phyloP scores from a whole-genome alignment of 768 basidiomycete species.

The Termitomyces bulborhizus region DNA sequence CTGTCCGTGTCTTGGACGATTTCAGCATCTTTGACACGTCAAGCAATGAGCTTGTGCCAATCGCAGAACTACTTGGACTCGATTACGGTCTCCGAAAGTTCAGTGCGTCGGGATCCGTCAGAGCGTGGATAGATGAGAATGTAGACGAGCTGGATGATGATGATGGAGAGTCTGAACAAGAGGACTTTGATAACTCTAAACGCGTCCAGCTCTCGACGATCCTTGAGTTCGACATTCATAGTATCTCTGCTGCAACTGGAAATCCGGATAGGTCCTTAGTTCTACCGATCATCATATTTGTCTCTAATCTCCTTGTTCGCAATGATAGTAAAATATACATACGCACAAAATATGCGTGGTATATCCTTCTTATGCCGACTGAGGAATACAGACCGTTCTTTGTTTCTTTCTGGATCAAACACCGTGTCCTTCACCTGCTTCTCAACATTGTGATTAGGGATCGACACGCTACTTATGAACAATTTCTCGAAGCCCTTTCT shows the following conservation, averaged over 20 bases:
- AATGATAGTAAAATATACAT: constrained; percentile 54
- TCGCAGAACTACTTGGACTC: constrained; percentile 32
- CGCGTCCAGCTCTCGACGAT: constrained; percentile 36
- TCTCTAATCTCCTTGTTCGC: constrained; percentile 10
- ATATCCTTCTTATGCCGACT: constrained; percentile 53
- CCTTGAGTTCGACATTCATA: constrained; percentile 41
- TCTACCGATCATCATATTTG: not conserved
- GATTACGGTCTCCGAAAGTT: constrained; percentile 20
- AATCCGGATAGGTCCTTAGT: constrained; percentile 40
- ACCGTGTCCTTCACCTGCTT: constrained; percentile 45
- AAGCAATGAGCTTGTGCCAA: constrained; percentile 31
- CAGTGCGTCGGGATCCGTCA: constrained; percentile 34
- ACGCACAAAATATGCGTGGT: constrained; percentile 61
- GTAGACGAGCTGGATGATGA: constrained; percentile 25
- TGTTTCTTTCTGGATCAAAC: constrained; percentile 39
- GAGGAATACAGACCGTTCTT: constrained; percentile 39
- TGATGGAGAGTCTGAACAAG: constrained; percentile 20
- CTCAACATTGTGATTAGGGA: constrained; percentile 28
- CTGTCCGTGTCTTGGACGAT: constrained; percentile 48
- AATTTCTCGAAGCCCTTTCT: constrained; percentile 31
- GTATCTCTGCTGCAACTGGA: constrained; percentile 21
- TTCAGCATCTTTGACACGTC: constrained; percentile 45
- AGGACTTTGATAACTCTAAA: constrained; percentile 20
- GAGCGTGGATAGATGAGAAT: constrained; percentile 28
- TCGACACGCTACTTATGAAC: constrained; percentile 28